Evolutionary conservation across 2,329 filamentous ascomycete genomes (phyloP).

Genomic region (Ceratocystiopsis minuta): DNA sequence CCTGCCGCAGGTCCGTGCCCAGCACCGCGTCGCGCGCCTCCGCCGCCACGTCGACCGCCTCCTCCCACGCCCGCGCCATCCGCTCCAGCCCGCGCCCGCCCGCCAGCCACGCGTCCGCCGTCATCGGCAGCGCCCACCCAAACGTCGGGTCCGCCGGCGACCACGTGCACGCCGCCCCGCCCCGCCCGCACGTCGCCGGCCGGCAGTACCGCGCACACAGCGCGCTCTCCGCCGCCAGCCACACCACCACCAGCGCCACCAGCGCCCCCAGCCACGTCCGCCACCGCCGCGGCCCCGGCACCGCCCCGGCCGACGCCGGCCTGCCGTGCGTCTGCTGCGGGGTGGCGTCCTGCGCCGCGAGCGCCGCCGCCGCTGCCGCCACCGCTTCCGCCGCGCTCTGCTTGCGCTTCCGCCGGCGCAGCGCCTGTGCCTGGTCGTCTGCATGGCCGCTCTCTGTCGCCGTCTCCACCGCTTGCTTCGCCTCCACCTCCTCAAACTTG

Average conservation of each 20-base stretch:
- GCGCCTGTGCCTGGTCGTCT: background rate
- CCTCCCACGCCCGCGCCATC: conserved; percentile 21
- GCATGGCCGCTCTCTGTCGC: background rate
- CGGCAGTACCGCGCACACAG: conserved; percentile 38
- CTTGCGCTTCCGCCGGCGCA: background rate
- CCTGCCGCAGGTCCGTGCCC: conserved; percentile 25
- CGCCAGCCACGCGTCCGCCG: conserved; percentile 42
- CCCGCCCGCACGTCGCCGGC: conserved; percentile 27
- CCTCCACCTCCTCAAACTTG: conserved; percentile 1
- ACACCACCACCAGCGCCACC: conserved; percentile 26
- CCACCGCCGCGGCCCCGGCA: conserved; percentile 26
- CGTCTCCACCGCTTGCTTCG: background rate
- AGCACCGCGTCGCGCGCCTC: conserved; percentile 28
- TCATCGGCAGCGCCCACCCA: conserved; percentile 41
- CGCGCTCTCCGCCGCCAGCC: conserved; percentile 34
- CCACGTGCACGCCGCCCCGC: conserved; percentile 31
- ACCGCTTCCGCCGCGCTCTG: background rate
- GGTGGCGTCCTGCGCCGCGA: background rate
- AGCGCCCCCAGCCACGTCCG: conserved; percentile 31
- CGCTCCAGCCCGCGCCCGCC: conserved; percentile 29
- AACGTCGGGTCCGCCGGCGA: conserved; percentile 40
- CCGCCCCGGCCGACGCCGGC: too few relatives aligned
- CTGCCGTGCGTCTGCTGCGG: too few relatives aligned
- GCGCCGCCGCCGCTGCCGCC: background rate
- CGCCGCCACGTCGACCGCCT: conserved; percentile 27